Base-by-base conservation (phyloP, 1,284 basidiomycete species). In the Ganoderma boninense region DNA sequence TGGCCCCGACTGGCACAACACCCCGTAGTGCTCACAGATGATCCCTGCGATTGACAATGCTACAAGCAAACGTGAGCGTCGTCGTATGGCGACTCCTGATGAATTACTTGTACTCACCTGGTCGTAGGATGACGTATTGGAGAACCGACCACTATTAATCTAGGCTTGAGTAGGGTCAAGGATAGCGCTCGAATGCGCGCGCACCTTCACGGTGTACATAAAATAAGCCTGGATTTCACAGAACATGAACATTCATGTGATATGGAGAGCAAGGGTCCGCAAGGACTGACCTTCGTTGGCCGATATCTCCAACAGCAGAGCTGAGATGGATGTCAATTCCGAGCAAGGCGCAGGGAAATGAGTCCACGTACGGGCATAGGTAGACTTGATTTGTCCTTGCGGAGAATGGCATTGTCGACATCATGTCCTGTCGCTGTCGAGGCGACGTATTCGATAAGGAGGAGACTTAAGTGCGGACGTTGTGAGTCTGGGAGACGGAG, bases 371-470 rank as follows among this genome's bases (percentile, higher is more conserved):
- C 91, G 8, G 95, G 95, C 59, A 93, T 79, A 14, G 94, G 94
- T 8, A 97, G 82, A 32, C 87, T 82, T 60, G 83, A 82, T 78
- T 97, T 97, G 77, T 96, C 93, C 79, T 97, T 97, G 35, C 92
- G 85, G 10, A 85, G 85, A 4, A 97, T 86, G 0, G 93, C 93
- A 64, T 85, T 86, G 73, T 89, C 82, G 44, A 93, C 87, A 54
- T 84, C 85, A 75, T 92, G 89, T 29, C 83, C 90, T 0, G 82
- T 73, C 1, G 90, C 89, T 0, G 90, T 92, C 10, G 86, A 84
- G 13, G 94, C 93, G 1, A 97, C 94, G 79, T 90, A 96, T 78
- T 96, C 94, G 57, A 97, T 92, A 67, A 97, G 84, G 4, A 97
- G 86, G 40, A 97, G 84, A 66, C 93, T 94, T 65, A 26, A 26